A percentile compares a stretch with the other conserved stretches of the same genome.
Evolutionary conservation across 495 filamentous ascomycete genomes (phyloP).

Genomic region (Talaromyces ruber): DNA sequence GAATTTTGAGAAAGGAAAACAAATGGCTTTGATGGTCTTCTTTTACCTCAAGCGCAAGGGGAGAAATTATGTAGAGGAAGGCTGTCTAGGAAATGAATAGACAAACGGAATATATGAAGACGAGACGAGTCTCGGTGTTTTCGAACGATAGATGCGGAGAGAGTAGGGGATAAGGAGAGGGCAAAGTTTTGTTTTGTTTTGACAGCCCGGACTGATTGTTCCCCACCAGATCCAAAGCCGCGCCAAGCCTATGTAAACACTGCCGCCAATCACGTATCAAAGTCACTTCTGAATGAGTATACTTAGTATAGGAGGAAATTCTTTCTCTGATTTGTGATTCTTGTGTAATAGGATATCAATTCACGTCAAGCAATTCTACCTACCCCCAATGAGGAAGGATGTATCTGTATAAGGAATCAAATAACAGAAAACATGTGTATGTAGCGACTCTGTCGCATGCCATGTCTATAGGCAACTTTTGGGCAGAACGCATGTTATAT

Average conservation of each 20-base stretch:
- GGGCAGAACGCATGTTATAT: background rate
- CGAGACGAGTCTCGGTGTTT: background rate
- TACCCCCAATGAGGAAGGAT: background rate
- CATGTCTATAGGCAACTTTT: conserved; percentile 2
- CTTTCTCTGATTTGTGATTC: background rate
- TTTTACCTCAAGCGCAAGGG: background rate
- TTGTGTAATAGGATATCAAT: background rate
- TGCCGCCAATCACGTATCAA: background rate
- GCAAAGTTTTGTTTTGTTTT: conserved; percentile 6
- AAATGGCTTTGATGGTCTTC: background rate
- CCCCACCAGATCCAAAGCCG: conserved; percentile 1
- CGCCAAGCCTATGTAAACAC: conserved; percentile 1
- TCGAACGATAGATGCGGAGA: background rate
- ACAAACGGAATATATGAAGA: background rate
- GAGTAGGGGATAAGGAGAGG: background rate
- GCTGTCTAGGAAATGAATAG: background rate
- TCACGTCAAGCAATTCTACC: background rate
- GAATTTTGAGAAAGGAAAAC: background rate
- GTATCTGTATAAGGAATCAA: background rate
- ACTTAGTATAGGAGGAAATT: background rate
- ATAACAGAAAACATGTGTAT: background rate
- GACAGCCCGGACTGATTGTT: background rate
- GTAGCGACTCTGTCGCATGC: background rate
- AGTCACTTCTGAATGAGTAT: background rate
- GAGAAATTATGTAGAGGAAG: background rate